Conservation (phyloP, 495 filamentous ascomycete species). For the Daldinia loculata region DNA sequence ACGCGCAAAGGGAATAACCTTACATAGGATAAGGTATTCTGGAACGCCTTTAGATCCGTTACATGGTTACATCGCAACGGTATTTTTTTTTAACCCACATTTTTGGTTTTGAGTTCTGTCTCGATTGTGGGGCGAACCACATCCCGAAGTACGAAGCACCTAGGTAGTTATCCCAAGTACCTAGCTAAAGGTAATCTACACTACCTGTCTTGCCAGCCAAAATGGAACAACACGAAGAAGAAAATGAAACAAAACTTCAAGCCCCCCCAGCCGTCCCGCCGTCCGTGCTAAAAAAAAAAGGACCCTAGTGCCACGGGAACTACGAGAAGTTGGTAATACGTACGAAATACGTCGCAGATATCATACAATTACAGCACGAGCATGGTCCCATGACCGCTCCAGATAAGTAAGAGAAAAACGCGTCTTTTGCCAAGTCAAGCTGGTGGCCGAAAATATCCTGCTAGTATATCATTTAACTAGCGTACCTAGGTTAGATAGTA, state of each 20-base stretch:
- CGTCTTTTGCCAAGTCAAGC: conserved; percentile 5
- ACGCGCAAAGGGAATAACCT: conserved; percentile 2
- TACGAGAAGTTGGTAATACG: neutral
- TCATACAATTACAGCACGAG: conserved; percentile 34
- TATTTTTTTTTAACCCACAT: conserved; percentile 23
- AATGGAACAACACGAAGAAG: conserved; percentile 28
- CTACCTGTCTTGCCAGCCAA: neutral
- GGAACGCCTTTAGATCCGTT: conserved; percentile 16
- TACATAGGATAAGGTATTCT: conserved; percentile 19
- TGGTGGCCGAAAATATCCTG: neutral
- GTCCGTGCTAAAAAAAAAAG: conserved; percentile 1
- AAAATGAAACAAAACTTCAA: conserved; percentile 32
- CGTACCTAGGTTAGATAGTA: neutral
- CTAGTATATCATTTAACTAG: neutral
- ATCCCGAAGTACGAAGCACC: neutral
- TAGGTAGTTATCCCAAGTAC: neutral
- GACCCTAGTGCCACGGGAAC: neutral
- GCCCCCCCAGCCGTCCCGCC: neutral
- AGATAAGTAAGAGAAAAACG: conserved; percentile 15
- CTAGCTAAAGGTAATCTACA: neutral
- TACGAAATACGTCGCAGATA: conserved; percentile 26
- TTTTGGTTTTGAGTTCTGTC: conserved; percentile 36
- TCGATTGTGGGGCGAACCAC: conserved; percentile 33
- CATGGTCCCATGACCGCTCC: conserved; percentile 29
- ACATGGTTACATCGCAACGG: neutral